Base-by-base conservation (phyloP, 495 filamentous ascomycete genomes). In the Durotheca rogersii region DNA sequence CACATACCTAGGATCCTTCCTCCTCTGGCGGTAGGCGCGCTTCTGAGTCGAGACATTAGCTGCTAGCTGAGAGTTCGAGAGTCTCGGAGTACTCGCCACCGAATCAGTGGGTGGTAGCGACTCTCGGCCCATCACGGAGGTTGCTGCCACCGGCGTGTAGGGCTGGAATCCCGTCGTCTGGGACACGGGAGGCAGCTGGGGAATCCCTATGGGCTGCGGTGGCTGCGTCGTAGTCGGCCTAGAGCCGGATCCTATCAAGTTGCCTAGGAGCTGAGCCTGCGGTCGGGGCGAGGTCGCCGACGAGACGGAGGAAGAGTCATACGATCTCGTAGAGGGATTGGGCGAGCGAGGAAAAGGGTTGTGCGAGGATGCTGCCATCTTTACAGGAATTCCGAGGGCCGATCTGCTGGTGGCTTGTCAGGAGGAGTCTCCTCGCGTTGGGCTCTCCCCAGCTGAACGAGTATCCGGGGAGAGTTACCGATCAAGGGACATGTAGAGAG, bases 1-100 rank as follows among this genome's bases (percentile, higher is more conserved):
- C 19, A 59, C 56, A 51, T 61, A 66, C 62, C 62, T 66, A 11
- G 93, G 93, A 63, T 97, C 93, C 62, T 98, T 98, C 53, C 93
- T 79, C 55, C 93, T 74, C 66, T 98, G 93, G 25, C 93, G 81
- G 69, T 97, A 98, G 5, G 92, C 93, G 61, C 93, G 77, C 67
- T 97, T 97, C 72, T 95, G 92, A 16, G 83, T 81, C 61, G 73
- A 71, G 17, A 71, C 66, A 43, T 68, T 74, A 19, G 70, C 66
- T 34, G 69, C 62, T 9, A 75, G 59, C 36, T 69, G 65, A 9
- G 69, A 65, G 44, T 68, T 67, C n/a, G 73, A 71, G 11, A 68
- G 67, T 14, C 73, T 72, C 23, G 77, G 77, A 5, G 77, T 80
- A 51, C 76, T 74, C 45, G 67, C 67, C 12, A 68, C 67, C 48